Conservation (phyloP, 352 stramenopile species). For the Blastocystis hominis region DNA sequence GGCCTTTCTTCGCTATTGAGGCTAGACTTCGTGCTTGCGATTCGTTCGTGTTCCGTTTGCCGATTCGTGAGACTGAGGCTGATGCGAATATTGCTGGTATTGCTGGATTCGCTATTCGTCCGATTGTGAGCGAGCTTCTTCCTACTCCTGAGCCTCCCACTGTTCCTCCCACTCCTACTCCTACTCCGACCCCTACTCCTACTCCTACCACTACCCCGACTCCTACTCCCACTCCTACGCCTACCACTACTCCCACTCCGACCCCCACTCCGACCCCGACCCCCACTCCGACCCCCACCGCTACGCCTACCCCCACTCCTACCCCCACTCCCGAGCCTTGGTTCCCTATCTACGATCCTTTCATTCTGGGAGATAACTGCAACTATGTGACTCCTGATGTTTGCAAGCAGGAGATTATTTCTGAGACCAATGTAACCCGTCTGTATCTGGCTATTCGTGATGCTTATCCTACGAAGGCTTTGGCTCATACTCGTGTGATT, state of each 20-base stretch:
- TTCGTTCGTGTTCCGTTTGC: neutral
- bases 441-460: constrained; percentile 21
- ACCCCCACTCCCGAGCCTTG: neutral
- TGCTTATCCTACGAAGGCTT: neutral
- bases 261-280: neutral
- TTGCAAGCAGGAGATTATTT: constrained; percentile 1
- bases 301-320: neutral
- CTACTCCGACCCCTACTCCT: neutral
- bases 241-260: neutral
- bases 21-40: neutral
- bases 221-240: neutral
- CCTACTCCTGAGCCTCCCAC: neutral
- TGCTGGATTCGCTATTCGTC: neutral
- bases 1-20: constrained; percentile 14
- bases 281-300: too few relatives aligned
- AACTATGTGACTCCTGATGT: neutral
- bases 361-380: constrained; percentile 48
- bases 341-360: constrained; percentile 47
- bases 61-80: neutral
- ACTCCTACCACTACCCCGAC: neutral
- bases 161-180: neutral
- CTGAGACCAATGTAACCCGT: too few relatives aligned
- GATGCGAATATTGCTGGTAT: neutral
- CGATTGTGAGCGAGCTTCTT: neutral
- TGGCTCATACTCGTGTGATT: constrained; percentile 12